Percentiles rank a stretch among this genome's conserved stretches.
phyloP scores from a whole-genome alignment of 129 eudicot genomes.

The carrot (Daucus carota) region DNA sequence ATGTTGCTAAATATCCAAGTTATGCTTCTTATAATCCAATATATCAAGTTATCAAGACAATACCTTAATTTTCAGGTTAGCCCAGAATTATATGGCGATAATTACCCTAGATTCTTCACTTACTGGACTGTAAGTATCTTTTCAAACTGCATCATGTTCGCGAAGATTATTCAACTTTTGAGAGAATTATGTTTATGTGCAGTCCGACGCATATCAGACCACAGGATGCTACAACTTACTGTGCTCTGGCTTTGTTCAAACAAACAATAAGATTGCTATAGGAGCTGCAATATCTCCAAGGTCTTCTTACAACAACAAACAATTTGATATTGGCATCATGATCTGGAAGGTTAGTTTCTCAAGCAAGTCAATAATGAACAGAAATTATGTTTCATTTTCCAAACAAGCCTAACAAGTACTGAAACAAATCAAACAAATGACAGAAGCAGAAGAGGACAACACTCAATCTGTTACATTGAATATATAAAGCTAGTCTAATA shows the following conservation, averaged over 20 bases:
- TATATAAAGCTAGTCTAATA: neutral
- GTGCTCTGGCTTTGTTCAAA: slow-evolving; percentile 94
- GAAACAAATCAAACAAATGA: neutral
- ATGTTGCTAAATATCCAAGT: neutral
- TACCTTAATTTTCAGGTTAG: slow-evolving; percentile 48
- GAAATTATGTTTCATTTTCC: neutral
- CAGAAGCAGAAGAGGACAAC: neutral
- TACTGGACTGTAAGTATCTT: slow-evolving; percentile 79
- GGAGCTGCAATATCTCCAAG: slow-evolving; percentile 97
- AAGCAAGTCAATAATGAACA: neutral
- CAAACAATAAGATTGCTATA: slow-evolving; percentile 73
- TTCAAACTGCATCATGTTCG: neutral
- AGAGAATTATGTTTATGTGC: slow-evolving; percentile 6
- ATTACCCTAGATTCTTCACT: slow-evolving; percentile 87
- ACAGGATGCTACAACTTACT: slow-evolving; percentile 95
- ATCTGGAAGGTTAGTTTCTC: slow-evolving; percentile 71
- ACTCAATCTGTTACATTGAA: neutral
- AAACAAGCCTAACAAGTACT: neutral
- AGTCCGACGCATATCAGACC: slow-evolving; percentile 89
- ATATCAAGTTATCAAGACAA: neutral
- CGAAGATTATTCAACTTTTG: neutral
- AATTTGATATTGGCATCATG: slow-evolving; percentile 82
- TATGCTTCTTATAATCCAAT: neutral
- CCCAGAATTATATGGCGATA: slow-evolving; percentile 88
- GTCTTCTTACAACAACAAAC: slow-evolving; percentile 61